phyloP scores from a whole-genome alignment of 805 yeast species.

The Huiozyma sinensis region DNA sequence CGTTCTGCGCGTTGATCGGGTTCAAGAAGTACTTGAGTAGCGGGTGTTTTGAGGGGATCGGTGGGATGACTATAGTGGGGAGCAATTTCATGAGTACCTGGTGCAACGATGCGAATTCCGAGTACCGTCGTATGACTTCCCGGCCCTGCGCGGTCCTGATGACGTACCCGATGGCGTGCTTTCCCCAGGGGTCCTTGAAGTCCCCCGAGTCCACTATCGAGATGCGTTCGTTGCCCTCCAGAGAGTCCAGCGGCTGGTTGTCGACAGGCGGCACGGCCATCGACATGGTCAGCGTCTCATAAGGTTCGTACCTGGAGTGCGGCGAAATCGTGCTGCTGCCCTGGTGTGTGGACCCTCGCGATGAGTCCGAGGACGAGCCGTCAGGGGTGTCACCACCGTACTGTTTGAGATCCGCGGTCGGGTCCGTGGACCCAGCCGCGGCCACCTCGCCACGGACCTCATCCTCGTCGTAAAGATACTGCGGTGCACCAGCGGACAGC shows the following conservation, averaged over 20 bases:
- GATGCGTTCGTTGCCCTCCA: conserved; percentile 12
- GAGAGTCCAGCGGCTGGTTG: not conserved
- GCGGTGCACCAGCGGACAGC: not conserved
- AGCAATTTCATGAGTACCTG: conserved; percentile 58
- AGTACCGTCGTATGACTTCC: conserved; percentile 72
- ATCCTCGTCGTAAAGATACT: conserved; percentile 4
- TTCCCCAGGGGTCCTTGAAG: conserved; percentile 65
- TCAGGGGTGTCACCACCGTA: not conserved
- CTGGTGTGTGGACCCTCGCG: not conserved
- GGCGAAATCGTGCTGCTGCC: not conserved
- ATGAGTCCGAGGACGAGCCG: not conserved
- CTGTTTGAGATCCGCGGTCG: not conserved
- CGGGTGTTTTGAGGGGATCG: conserved; percentile 82
- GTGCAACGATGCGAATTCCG: conserved; percentile 82
- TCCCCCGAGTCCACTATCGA: conserved; percentile 74
- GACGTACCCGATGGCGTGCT: conserved; percentile 76
- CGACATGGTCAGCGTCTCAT: conserved; percentile 21
- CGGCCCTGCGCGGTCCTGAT: conserved; percentile 44
- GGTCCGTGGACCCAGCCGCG: not conserved
- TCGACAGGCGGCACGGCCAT: conserved; percentile 8
- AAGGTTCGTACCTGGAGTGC: conserved; percentile 12
- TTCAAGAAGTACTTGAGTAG: conserved; percentile 36
- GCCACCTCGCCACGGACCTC: not conserved
- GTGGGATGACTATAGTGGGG: conserved; percentile 81
- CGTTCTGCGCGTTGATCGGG: conserved; percentile 35